Base-by-base conservation (phyloP, 495 filamentous ascomycete species). In the Amphirosellinia nigrospora region DNA sequence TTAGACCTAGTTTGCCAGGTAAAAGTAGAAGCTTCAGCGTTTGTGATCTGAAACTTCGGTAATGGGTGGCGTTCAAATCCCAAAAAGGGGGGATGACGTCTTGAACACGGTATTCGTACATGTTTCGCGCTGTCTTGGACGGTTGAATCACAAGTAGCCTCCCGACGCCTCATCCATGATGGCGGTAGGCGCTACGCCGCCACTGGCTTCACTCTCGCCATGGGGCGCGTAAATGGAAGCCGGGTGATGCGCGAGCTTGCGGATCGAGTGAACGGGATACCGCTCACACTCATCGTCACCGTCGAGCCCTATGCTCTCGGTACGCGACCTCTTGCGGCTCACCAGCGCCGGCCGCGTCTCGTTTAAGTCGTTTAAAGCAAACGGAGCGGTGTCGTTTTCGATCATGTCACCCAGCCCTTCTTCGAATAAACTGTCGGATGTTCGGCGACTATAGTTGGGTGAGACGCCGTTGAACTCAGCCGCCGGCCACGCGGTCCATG, bases 241-340 rank as follows among this genome's bases (percentile, higher is more conserved):
- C 4, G 66, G 68, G 10, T 60, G 74, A 32, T 76, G 73, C 50
- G 73, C 73, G 6, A 76, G 71, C 70, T 75, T 75, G 28, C 75
- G 74, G 55, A 77, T 72, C 21, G 73, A 74, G 39, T 76, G 74
- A 9, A 63, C 74, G 7, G 74, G 76, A 39, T 71, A 76, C 56
- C 50, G 32, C n/a, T 69, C 67, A 41, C 66, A 60, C 23, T 74
- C 75, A 16, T 56, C 70, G 5, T 64, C 70, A 32, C 58, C 73
- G 0, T 64, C 70, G 1, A 60, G 68, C n/a, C 69, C 75, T 0
- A 70, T 63, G 59, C 73, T 77, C 19, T 77, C 75, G 19, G 70
- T 71, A 50, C 73, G 71, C 45, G 69, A 67, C 21, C 75, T 41
- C 71, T 75, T 77, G 66, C 75, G 75, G 6, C 72, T 68, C 26